phyloP scores from a whole-genome alignment of 2,329 filamentous ascomycete genomes.

The Parascedosporium putredinis region DNA sequence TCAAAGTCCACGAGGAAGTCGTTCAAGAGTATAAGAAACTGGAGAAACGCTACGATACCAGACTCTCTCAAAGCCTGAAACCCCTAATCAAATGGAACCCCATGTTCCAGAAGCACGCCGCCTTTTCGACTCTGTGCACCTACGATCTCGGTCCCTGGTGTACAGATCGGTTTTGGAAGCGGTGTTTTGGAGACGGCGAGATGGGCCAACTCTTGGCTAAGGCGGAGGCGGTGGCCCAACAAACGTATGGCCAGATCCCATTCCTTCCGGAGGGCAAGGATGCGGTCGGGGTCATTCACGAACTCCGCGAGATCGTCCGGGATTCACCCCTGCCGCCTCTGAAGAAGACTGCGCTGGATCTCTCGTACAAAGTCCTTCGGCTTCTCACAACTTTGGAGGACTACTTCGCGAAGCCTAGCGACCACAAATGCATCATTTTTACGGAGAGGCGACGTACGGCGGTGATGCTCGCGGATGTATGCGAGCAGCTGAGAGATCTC shows the following conservation, averaged over 20 bases:
- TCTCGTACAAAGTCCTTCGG: slow-evolving; percentile 65
- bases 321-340: slow-evolving; percentile 33
- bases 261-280: background rate
- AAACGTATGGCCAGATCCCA: background rate
- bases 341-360: slow-evolving; percentile 17
- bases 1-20: slow-evolving; percentile 37
- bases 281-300: slow-evolving; percentile 30
- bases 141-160: slow-evolving; percentile 73
- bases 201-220: slow-evolving; percentile 49
- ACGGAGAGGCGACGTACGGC: slow-evolving; percentile 72
- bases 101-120: slow-evolving; percentile 46
- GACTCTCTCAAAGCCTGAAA: slow-evolving; percentile 49
- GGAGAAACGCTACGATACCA: slow-evolving; percentile 46
- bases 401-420: slow-evolving; percentile 48
- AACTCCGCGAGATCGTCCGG: slow-evolving; percentile 47
- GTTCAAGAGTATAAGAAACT: slow-evolving; percentile 34
- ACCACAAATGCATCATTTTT: slow-evolving; percentile 75
- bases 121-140: slow-evolving; percentile 47
- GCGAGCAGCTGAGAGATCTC: slow-evolving; percentile 42
- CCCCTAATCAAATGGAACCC: slow-evolving; percentile 27
- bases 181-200: slow-evolving; percentile 55
- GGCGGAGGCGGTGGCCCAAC: slow-evolving; percentile 18
- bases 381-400: slow-evolving; percentile 51
- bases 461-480: slow-evolving; percentile 58
- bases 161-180: slow-evolving; percentile 69